Evolutionary conservation across 495 filamentous ascomycete genomes (phyloP).

Genomic region (Geopyxis carbonaria): DNA sequence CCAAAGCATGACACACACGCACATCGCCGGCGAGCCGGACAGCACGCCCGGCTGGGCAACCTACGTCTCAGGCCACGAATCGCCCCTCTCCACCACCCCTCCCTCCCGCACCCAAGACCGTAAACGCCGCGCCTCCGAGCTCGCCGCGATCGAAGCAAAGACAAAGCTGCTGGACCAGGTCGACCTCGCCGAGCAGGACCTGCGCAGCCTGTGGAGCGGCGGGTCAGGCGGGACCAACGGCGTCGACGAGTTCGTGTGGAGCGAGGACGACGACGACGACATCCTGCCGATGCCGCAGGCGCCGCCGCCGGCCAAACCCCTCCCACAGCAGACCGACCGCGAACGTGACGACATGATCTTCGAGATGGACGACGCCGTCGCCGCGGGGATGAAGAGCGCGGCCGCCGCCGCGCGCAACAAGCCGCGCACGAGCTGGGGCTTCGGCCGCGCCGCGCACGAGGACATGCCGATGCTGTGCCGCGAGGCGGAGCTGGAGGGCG

Average conservation of each 20-base stretch:
- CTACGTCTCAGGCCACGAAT: slow-evolving; percentile 1
- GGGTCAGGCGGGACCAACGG: slow-evolving; percentile 25
- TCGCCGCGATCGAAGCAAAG: slow-evolving; percentile 14
- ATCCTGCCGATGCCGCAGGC: slow-evolving; percentile 12
- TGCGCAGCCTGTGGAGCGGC: slow-evolving; percentile 19
- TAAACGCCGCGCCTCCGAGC: slow-evolving; percentile 4
- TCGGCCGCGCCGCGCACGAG: neutral
- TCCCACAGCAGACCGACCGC: slow-evolving; percentile 11
- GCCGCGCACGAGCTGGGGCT: neutral
- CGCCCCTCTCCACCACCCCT: neutral
- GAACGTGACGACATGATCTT: slow-evolving; percentile 13
- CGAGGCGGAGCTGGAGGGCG: slow-evolving; percentile 15
- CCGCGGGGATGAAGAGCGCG: slow-evolving; percentile 5
- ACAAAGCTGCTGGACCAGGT: slow-evolving; percentile 16
- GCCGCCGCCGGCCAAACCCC: slow-evolving; percentile 12
- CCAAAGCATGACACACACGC: neutral
- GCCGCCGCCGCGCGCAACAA: neutral
- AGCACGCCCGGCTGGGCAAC: slow-evolving; percentile 2
- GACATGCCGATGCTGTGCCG: slow-evolving; percentile 18
- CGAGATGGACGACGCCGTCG: slow-evolving; percentile 10
- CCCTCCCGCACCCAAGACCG: neutral
- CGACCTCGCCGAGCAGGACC: slow-evolving; percentile 19
- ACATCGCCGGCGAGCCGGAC: slow-evolving; percentile 3
- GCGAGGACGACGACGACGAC: slow-evolving; percentile 26
- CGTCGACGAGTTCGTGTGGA: slow-evolving; percentile 26